A percentile compares a stretch with the other conserved stretches of the same genome.
Evolutionary conservation across 139 green algal species (phyloP).

Genomic region (Picochlorum costavermella): DNA sequence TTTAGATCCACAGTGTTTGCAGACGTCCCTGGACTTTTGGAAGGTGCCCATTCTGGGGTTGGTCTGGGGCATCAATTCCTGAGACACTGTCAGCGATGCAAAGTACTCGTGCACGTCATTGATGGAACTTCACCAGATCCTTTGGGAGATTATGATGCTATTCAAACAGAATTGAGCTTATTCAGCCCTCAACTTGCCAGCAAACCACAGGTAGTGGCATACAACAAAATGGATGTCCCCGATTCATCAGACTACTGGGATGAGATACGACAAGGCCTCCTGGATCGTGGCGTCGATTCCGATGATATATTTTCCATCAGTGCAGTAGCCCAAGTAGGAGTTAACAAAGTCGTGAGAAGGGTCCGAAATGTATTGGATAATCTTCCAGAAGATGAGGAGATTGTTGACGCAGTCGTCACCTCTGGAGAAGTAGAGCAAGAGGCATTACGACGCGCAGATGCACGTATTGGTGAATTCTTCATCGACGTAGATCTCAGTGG

Average conservation of each 20-base stretch:
- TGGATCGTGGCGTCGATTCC: conserved; percentile 24
- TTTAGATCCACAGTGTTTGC: conserved; percentile 62
- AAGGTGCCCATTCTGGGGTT: conserved; percentile 78
- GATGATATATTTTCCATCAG: conserved; percentile 20
- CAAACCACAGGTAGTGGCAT: conserved; percentile 75
- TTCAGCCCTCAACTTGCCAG: conserved; percentile 80
- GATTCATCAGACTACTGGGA: conserved; percentile 72
- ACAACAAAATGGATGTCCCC: conserved; percentile 93
- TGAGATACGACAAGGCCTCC: conserved; percentile 53
- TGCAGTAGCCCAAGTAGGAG: conserved; percentile 51
- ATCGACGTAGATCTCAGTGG: conserved; percentile 33
- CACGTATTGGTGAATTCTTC: conserved; percentile 62
- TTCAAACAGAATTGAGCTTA: conserved; percentile 79
- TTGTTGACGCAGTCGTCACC: background rate
- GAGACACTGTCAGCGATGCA: conserved; percentile 56
- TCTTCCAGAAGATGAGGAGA: conserved; percentile 19
- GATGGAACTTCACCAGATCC: conserved; percentile 86
- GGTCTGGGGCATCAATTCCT: conserved; percentile 95
- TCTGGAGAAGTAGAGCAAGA: conserved; percentile 22
- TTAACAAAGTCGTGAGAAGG: conserved; percentile 47
- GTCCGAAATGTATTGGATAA: conserved; percentile 52
- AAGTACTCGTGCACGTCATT: conserved; percentile 85
- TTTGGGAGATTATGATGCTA: conserved; percentile 77
- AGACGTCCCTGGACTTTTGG: conserved; percentile 90
- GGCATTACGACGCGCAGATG: conserved; percentile 11